Evolutionary conservation across 1,284 basidiomycete genomes (phyloP).

Genomic region (Takashimella koratensis): DNA sequence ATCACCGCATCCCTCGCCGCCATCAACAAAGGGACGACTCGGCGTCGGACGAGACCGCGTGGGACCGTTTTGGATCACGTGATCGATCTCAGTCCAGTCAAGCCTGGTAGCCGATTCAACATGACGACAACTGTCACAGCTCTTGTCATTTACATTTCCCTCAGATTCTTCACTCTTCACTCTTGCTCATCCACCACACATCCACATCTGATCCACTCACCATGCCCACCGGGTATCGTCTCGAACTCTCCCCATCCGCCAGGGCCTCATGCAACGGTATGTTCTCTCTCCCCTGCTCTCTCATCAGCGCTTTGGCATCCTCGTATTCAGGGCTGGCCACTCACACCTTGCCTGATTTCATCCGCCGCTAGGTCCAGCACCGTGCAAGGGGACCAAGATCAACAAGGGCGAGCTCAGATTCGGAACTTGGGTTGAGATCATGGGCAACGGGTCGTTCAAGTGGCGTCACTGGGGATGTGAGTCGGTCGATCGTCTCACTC

Average conservation of each 20-base stretch:
- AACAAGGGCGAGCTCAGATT: slow-evolving; percentile 68
- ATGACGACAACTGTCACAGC: no score
- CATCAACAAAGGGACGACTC: no score
- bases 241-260: slow-evolving; percentile 56
- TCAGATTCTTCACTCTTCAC: no score
- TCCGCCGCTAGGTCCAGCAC: slow-evolving; percentile 63
- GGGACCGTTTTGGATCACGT: no score
- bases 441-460: slow-evolving; percentile 65
- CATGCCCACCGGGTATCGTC: slow-evolving; percentile 60
- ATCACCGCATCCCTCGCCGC: no score
- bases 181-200: no score
- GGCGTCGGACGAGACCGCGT: no score
- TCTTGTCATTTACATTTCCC: no score
- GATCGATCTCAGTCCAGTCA: no score
- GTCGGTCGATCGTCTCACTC: slow-evolving; percentile 7
- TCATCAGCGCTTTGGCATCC: no score
- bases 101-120: no score
- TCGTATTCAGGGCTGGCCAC: slow-evolving; percentile 35
- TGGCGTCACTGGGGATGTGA: slow-evolving; percentile 44
- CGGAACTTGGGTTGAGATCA: slow-evolving; percentile 71
- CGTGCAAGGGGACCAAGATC: slow-evolving; percentile 72
- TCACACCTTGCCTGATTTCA: slow-evolving; percentile 6
- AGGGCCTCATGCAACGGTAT: slow-evolving; percentile 79
- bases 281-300: slow-evolving; percentile 1
- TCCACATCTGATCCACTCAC: no score